A percentile compares a stretch with the other conserved stretches of the same genome.
These are phyloP conservation scores for Globisporangium irregulare DNA, from an alignment of 352 stramenopile genomes.

Conservation along the genomic window DNA sequence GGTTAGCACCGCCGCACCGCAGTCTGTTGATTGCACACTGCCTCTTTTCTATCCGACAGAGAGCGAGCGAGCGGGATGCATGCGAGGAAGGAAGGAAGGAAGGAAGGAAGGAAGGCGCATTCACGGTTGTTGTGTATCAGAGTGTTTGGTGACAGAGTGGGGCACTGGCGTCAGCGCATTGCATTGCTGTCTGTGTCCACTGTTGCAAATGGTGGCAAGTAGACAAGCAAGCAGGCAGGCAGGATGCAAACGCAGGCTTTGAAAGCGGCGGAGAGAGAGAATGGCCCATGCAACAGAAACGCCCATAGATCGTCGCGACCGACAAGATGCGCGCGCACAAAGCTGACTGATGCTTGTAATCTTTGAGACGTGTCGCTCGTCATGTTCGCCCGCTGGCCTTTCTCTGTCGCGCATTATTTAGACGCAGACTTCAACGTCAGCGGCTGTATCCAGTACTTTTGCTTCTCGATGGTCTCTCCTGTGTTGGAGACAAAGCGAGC, in stretches of 20 bases:
- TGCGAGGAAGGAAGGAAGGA: too few relatives aligned
- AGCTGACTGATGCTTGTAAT: neutral
- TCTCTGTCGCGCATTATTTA: neutral
- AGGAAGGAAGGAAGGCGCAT: too few relatives aligned
- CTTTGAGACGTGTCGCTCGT: neutral
- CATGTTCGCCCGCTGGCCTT: neutral
- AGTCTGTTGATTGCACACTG: too few relatives aligned
- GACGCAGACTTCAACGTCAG: slow-evolving; percentile 1
- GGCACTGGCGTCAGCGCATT: neutral
- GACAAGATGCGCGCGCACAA: neutral
- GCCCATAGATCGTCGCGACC: neutral
- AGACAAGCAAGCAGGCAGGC: neutral
- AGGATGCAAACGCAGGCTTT: neutral
- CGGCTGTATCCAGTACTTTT: neutral
- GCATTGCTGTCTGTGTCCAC: neutral
- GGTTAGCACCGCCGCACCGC: too few relatives aligned
- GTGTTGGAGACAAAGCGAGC: too few relatives aligned
- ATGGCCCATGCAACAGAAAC: neutral
- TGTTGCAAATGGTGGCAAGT: neutral
- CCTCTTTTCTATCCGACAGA: too few relatives aligned
- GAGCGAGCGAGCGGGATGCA: too few relatives aligned
- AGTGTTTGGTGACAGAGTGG: neutral
- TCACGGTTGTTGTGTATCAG: neutral
- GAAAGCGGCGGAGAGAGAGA: neutral
- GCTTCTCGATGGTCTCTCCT: neutral